Evolutionary conservation across 495 filamentous ascomycete species (phyloP).

Genomic region (Aspergillus cristatus): DNA sequence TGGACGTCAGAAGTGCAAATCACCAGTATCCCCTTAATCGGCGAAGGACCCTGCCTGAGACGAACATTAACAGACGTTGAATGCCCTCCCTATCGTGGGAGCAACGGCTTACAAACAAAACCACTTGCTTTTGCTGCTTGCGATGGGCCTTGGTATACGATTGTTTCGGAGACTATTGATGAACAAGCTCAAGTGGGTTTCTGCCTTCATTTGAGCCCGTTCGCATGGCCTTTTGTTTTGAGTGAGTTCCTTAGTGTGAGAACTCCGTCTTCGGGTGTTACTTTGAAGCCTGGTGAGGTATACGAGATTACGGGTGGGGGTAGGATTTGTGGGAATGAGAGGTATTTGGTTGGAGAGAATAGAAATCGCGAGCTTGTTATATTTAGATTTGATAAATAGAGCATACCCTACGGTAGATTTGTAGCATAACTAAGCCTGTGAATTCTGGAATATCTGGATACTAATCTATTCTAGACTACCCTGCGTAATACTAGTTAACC

Average conservation of each 20-base stretch:
- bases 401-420: too few relatives aligned
- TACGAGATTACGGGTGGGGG: slow-evolving; percentile 45
- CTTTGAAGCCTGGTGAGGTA: slow-evolving; percentile 37
- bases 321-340: slow-evolving; percentile 52
- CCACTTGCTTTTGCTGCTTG: slow-evolving; percentile 13
- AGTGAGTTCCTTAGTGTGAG: slow-evolving; percentile 22
- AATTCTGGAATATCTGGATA: too few relatives aligned
- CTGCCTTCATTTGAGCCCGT: slow-evolving; percentile 37
- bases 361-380: slow-evolving; percentile 41
- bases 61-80: slow-evolving; percentile 32
- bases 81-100: slow-evolving; percentile 29
- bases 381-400: slow-evolving; percentile 40
- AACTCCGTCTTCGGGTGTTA: slow-evolving; percentile 26
- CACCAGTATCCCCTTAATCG: slow-evolving; percentile 47
- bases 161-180: slow-evolving; percentile 47
- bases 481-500: too few relatives aligned
- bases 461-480: too few relatives aligned
- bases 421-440: too few relatives aligned
- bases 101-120: slow-evolving; percentile 19
- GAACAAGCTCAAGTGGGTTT: slow-evolving; percentile 44
- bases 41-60: slow-evolving; percentile 45
- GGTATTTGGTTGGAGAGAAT: slow-evolving; percentile 56
- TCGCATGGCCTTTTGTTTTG: slow-evolving; percentile 16
- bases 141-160: slow-evolving; percentile 27
- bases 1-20: slow-evolving; percentile 35